Evolutionary conservation across 345 rosid species (phyloP).

Genomic region (Brassica cretica): DNA sequence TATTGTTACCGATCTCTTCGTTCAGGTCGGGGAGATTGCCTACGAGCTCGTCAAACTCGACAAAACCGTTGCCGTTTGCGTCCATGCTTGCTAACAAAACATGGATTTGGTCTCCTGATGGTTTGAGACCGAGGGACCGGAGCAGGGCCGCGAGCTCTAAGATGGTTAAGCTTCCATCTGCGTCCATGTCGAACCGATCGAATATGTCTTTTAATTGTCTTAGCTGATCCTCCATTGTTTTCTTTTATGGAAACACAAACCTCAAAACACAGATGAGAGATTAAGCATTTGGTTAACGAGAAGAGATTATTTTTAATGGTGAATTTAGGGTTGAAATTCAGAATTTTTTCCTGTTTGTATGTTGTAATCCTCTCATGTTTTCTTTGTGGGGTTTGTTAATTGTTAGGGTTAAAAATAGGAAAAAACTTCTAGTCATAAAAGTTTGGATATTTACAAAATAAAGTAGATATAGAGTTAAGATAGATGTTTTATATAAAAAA

Average conservation of each 20-base stretch:
- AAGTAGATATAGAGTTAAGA: too few relatives aligned
- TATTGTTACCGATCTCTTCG: slow-evolving; percentile 54
- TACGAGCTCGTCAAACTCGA: slow-evolving; percentile 75
- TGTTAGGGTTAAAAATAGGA: slow-evolving; percentile 28
- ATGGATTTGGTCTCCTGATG: slow-evolving; percentile 75
- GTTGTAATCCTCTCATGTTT: not conserved
- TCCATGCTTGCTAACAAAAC: slow-evolving; percentile 68
- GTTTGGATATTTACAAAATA: not conserved
- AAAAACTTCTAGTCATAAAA: not conserved
- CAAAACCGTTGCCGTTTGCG: slow-evolving; percentile 71
- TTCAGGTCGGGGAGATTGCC: slow-evolving; percentile 54
- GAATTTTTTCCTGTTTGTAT: not conserved
- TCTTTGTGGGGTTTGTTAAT: slow-evolving; percentile 2
- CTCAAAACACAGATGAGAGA: not conserved
- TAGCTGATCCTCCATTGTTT: slow-evolving; percentile 44
- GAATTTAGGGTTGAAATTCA: not conserved
- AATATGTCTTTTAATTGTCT: slow-evolving; percentile 63
- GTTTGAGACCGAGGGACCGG: slow-evolving; percentile 78
- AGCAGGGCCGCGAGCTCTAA: slow-evolving; percentile 84
- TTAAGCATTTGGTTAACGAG: not conserved
- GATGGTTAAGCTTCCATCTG: slow-evolving; percentile 88
- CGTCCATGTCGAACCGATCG: slow-evolving; percentile 77
- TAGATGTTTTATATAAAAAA: too few relatives aligned
- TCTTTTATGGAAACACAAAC: not conserved
- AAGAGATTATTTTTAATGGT: slow-evolving; percentile 2